Conservation (phyloP, 306 rosid species). For the Begonia masoniana region DNA sequence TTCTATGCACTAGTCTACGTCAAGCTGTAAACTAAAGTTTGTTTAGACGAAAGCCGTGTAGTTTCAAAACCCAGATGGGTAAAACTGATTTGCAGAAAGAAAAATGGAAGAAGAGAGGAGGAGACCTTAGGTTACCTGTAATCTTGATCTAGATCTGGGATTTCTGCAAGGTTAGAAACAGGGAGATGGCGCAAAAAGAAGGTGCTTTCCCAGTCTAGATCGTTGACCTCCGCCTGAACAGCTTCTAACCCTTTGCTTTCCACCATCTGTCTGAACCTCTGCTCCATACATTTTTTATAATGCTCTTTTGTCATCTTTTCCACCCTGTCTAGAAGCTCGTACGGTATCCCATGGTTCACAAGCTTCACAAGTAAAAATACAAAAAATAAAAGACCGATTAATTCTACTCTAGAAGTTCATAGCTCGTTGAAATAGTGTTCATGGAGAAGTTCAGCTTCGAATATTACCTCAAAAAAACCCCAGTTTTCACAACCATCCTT, state of each 20-base stretch:
- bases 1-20: neutral
- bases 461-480: slow-evolving; percentile 89
- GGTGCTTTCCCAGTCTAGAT: slow-evolving; percentile 87
- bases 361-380: slow-evolving; percentile 25
- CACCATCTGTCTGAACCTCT: slow-evolving; percentile 47
- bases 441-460: neutral
- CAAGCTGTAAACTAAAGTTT: too few relatives aligned
- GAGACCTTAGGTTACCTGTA: slow-evolving; percentile 31
- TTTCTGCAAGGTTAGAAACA: slow-evolving; percentile 42
- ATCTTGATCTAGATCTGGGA: slow-evolving; percentile 60
- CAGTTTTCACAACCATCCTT: slow-evolving; percentile 91
- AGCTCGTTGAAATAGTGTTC: neutral
- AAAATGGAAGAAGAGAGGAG: too few relatives aligned
- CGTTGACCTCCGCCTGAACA: slow-evolving; percentile 51
- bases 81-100: too few relatives aligned
- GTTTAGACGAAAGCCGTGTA: too few relatives aligned
- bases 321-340: slow-evolving; percentile 58
- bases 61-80: too few relatives aligned
- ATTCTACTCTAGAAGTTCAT: neutral
- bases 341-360: slow-evolving; percentile 51
- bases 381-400: neutral
- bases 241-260: slow-evolving; percentile 45
- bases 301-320: slow-evolving; percentile 73
- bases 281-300: slow-evolving; percentile 59
- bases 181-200: slow-evolving; percentile 70